Evolutionary conservation across 2,329 filamentous ascomycete species (phyloP).

Genomic region (Phaeosphaeria sp.): DNA sequence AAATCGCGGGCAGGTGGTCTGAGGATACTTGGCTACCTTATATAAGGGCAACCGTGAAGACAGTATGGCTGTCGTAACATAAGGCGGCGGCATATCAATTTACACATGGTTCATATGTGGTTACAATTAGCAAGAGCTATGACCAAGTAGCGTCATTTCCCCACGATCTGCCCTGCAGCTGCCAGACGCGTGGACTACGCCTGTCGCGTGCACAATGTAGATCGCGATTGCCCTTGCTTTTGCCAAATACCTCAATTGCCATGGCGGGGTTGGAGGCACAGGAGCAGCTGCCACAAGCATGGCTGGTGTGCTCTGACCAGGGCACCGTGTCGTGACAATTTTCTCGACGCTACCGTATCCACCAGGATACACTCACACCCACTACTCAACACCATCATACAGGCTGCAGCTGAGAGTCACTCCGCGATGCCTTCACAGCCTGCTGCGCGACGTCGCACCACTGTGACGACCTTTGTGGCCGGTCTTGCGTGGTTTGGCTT

Average conservation of each 20-base stretch:
- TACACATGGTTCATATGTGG: background rate
- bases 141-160: slow-evolving; percentile 13
- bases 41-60: background rate
- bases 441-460: background rate
- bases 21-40: background rate
- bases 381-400: background rate
- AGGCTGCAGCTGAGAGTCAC: background rate
- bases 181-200: slow-evolving; percentile 1
- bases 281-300: background rate
- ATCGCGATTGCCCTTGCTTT: slow-evolving; percentile 3
- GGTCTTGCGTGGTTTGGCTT: slow-evolving; percentile 33
- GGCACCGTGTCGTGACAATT: background rate
- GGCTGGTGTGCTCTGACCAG: background rate
- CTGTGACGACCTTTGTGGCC: slow-evolving; percentile 14
- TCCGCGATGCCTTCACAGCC: background rate
- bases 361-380: background rate
- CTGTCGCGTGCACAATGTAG: background rate
- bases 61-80: background rate
- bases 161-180: slow-evolving; percentile 8
- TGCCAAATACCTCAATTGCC: background rate
- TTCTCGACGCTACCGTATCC: background rate
- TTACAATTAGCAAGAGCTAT: slow-evolving; percentile 9
- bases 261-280: background rate
- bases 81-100: background rate
- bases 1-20: background rate